Conservation (phyloP, 305 asterid species). For the Withania somnifera region DNA sequence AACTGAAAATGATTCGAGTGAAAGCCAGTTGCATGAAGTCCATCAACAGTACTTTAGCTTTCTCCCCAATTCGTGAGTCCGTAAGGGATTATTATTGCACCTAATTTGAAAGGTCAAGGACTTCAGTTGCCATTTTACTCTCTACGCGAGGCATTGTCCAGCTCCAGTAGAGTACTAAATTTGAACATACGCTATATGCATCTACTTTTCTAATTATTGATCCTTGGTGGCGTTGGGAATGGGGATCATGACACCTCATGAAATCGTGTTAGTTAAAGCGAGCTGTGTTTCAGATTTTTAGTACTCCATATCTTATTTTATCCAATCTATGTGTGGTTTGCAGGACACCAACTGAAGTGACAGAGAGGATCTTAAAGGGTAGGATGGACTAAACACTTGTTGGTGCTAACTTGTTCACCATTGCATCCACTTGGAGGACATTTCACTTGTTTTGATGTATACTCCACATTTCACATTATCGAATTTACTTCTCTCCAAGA, state of each 20-base stretch:
- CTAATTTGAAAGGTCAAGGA: background rate
- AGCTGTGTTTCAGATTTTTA: background rate
- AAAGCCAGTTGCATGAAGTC: too few relatives aligned
- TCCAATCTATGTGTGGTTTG: conserved; percentile 1
- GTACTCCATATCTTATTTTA: background rate
- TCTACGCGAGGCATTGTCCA: background rate
- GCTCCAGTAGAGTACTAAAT: background rate
- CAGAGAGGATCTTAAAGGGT: conserved; percentile 85
- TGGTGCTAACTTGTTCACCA: background rate
- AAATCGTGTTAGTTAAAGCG: background rate
- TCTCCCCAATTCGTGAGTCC: background rate
- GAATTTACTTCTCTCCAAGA: background rate
- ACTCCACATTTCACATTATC: background rate
- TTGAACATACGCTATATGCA: background rate
- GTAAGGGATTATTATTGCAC: background rate
- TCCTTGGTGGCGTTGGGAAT: background rate
- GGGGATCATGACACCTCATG: background rate
- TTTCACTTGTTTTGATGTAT: background rate
- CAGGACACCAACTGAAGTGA: conserved; percentile 97
- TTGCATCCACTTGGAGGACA: background rate
- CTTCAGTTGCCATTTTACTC: background rate
- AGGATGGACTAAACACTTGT: conserved; percentile 48
- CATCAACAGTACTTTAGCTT: too few relatives aligned
- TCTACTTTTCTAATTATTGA: background rate
- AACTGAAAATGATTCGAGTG: too few relatives aligned